Conservation (phyloP, 768 basidiomycete species). For the Hypsizygus marmoreus region DNA sequence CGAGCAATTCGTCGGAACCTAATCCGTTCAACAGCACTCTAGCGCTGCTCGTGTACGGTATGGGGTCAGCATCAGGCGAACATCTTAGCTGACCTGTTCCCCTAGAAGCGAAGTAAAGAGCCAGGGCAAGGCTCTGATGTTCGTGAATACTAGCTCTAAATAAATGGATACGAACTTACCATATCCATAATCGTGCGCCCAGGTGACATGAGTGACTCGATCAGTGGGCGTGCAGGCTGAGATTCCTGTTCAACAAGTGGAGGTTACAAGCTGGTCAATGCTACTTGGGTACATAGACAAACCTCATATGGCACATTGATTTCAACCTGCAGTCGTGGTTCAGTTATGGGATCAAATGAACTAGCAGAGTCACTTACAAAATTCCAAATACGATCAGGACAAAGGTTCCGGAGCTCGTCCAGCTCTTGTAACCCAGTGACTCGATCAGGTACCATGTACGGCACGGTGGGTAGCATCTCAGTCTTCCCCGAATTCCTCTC, state of each 20-base stretch:
- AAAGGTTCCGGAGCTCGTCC: slow-evolving; percentile 74
- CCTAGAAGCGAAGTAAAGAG: slow-evolving; percentile 90
- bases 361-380: slow-evolving; percentile 56
- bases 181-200: slow-evolving; percentile 88
- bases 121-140: slow-evolving; percentile 82
- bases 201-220: slow-evolving; percentile 80
- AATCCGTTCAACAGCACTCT: slow-evolving; percentile 87
- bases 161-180: slow-evolving; percentile 44
- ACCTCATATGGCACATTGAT: slow-evolving; percentile 84
- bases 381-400: slow-evolving; percentile 84
- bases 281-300: background rate
- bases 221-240: slow-evolving; percentile 47
- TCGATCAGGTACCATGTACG: slow-evolving; percentile 89
- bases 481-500: slow-evolving; percentile 16
- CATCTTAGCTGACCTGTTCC: slow-evolving; percentile 64
- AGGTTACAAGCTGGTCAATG: background rate
- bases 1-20: slow-evolving; percentile 93
- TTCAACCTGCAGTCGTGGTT: slow-evolving; percentile 59
- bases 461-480: slow-evolving; percentile 17
- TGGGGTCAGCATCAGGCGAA: slow-evolving; percentile 32
- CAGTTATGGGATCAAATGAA: slow-evolving; percentile 10
- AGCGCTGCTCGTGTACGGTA: slow-evolving; percentile 70
- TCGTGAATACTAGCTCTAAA: background rate
- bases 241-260: slow-evolving; percentile 57
- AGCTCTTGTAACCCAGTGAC: slow-evolving; percentile 77